Conservation (phyloP, 2,329 filamentous ascomycete genomes). For the Ceratocystis ficicola region DNA sequence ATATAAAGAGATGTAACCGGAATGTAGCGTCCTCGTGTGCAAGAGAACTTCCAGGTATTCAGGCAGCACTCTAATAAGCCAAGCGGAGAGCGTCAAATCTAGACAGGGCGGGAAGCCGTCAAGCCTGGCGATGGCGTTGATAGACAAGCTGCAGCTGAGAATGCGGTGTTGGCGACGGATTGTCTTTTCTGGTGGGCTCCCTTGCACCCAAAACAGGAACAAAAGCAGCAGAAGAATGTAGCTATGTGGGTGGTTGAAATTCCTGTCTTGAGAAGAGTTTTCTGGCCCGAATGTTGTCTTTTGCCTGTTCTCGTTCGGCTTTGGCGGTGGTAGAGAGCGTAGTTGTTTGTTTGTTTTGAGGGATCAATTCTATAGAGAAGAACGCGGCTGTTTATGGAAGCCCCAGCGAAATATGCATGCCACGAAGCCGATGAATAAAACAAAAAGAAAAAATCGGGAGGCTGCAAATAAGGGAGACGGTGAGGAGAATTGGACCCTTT, state of each 20-base stretch:
- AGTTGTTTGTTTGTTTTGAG: neutral
- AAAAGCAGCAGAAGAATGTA: neutral
- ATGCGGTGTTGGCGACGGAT: neutral
- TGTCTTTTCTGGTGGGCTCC: neutral
- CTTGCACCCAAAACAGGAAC: constrained; percentile 6
- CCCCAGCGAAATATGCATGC: neutral
- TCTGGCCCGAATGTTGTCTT: neutral
- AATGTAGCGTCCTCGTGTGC: neutral
- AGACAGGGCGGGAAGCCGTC: neutral
- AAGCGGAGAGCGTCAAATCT: neutral
- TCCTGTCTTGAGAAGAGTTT: neutral
- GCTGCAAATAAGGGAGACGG: neutral
- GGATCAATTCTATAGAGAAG: neutral
- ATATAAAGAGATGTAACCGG: neutral
- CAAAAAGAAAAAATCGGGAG: neutral
- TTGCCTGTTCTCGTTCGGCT: neutral
- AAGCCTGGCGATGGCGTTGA: neutral
- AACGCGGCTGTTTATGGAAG: neutral
- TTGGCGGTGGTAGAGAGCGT: neutral
- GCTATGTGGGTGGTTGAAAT: constrained; percentile 9
- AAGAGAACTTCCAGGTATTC: neutral
- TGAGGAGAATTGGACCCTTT: neutral
- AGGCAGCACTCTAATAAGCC: neutral
- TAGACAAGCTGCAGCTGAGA: neutral
- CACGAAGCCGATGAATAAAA: neutral